These are phyloP conservation scores for Davidsoniella eucalypti DNA, from an alignment of 2,329 filamentous ascomycete genomes.

Conservation along the genomic window DNA sequence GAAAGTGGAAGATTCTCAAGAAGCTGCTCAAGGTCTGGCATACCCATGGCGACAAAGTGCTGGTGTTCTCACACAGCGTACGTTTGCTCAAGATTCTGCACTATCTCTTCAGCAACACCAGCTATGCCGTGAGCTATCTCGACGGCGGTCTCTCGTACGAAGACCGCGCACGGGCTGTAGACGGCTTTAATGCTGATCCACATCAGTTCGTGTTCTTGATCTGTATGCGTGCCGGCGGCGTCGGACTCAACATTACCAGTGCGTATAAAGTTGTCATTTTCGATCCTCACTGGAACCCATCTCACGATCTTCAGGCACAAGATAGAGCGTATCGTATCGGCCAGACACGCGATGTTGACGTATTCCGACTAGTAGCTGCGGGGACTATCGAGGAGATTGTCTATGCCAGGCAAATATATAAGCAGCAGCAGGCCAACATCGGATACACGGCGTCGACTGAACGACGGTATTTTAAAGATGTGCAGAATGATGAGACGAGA, in stretches of 20 bases:
- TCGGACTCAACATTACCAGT: slow-evolving; percentile 89
- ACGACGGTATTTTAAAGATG: slow-evolving; percentile 85
- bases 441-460: slow-evolving; percentile 87
- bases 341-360: slow-evolving; percentile 82
- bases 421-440: slow-evolving; percentile 97
- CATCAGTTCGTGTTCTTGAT: slow-evolving; percentile 90
- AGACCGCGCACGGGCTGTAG: slow-evolving; percentile 65
- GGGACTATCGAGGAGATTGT: slow-evolving; percentile 96
- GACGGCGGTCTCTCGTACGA: slow-evolving; percentile 73
- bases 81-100: slow-evolving; percentile 69
- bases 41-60: slow-evolving; percentile 75
- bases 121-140: slow-evolving; percentile 80
- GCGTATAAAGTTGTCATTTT: slow-evolving; percentile 97
- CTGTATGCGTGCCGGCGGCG: slow-evolving; percentile 80
- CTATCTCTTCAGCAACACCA: slow-evolving; percentile 71
- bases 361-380: slow-evolving; percentile 77
- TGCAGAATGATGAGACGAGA: slow-evolving; percentile 65
- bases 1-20: slow-evolving; percentile 87
- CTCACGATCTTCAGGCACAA: slow-evolving; percentile 88
- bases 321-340: slow-evolving; percentile 94
- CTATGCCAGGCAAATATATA: slow-evolving; percentile 94
- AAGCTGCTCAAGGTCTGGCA: slow-evolving; percentile 85
- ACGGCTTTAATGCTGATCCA: slow-evolving; percentile 80
- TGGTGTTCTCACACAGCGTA: slow-evolving; percentile 90
- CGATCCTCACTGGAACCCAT: slow-evolving; percentile 95